Percentiles rank a stretch among this genome's conserved stretches.
Conservation (phyloP, 2,329 filamentous ascomycete species). For the Ophiostoma populinum region DNA sequence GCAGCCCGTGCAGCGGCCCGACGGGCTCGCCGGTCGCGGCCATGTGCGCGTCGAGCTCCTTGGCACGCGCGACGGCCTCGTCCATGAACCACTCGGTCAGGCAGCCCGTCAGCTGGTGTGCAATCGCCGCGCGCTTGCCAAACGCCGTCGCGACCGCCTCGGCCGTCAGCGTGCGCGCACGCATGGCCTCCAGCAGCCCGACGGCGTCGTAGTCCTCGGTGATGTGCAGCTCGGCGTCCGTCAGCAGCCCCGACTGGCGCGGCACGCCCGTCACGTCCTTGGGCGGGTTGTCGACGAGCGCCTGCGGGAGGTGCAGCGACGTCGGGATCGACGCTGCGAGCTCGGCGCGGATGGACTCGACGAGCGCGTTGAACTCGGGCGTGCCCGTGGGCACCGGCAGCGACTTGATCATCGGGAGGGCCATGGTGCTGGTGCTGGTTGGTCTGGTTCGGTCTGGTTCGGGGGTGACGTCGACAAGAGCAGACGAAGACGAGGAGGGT, state of each 20-base stretch:
- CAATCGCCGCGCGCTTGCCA: conserved; percentile 5
- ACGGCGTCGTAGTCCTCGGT: conserved; percentile 7
- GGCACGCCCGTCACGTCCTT: conserved; percentile 4
- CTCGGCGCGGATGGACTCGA: neutral
- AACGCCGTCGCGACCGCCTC: conserved; percentile 6
- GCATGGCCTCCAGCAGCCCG: conserved; percentile 1
- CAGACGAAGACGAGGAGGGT: no score
- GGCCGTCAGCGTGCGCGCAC: conserved; percentile 3
- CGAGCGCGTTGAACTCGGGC: neutral
- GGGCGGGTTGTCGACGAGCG: conserved; percentile 1
- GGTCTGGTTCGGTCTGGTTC: no score
- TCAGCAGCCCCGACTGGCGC: conserved; percentile 4
- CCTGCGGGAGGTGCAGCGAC: neutral
- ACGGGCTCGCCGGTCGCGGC: conserved; percentile 16
- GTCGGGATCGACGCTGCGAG: neutral
- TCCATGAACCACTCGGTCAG: conserved; percentile 24
- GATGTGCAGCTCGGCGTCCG: conserved; percentile 4
- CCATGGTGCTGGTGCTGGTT: neutral
- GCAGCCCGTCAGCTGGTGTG: conserved; percentile 20
- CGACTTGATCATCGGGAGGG: neutral
- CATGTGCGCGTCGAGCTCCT: conserved; percentile 17
- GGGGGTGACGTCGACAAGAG: no score
- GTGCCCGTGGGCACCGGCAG: neutral
- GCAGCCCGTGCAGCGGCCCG: conserved; percentile 25
- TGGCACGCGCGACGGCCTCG: conserved; percentile 16